phyloP scores from a whole-genome alignment of 495 filamentous ascomycete genomes.

The Usnea hakonensis region DNA sequence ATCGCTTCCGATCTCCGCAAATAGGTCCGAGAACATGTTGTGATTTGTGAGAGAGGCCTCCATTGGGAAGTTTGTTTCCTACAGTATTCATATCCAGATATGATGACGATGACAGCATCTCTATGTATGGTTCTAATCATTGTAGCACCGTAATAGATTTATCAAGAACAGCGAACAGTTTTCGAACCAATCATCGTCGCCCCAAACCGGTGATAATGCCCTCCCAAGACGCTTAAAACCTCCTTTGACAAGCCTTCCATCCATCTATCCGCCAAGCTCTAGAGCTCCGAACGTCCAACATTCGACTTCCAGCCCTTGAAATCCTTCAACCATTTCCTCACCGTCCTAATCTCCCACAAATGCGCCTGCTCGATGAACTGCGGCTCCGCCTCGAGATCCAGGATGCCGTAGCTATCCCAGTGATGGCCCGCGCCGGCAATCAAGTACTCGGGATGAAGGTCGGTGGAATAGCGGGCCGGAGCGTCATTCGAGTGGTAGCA shows the following conservation, averaged over 20 bases:
- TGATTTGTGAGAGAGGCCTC: too few relatives aligned
- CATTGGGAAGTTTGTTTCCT: too few relatives aligned
- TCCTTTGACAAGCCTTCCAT: not conserved
- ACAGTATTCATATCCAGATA: too few relatives aligned
- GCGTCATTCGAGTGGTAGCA: slow-evolving; percentile 40
- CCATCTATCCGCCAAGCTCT: not conserved
- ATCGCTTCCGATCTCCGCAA: too few relatives aligned
- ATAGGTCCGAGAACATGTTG: too few relatives aligned
- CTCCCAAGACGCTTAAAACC: too few relatives aligned
- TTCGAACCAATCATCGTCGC: too few relatives aligned
- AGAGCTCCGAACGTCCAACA: slow-evolving; percentile 4
- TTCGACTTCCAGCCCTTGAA: slow-evolving; percentile 18
- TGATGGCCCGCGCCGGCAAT: slow-evolving; percentile 43
- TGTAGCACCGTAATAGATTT: too few relatives aligned
- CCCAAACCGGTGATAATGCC: too few relatives aligned
- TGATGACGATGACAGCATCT: too few relatives aligned
- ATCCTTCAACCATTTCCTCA: slow-evolving; percentile 29
- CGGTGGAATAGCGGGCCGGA: slow-evolving; percentile 26
- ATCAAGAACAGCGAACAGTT: too few relatives aligned
- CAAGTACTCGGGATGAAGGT: slow-evolving; percentile 36
- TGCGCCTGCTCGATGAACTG: slow-evolving; percentile 44
- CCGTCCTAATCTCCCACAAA: slow-evolving; percentile 41
- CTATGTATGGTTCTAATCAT: too few relatives aligned
- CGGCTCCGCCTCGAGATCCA: slow-evolving; percentile 38
- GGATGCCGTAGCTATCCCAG: slow-evolving; percentile 43